Conservation (phyloP, 306 rosid species). For the Corylus heterophylla region DNA sequence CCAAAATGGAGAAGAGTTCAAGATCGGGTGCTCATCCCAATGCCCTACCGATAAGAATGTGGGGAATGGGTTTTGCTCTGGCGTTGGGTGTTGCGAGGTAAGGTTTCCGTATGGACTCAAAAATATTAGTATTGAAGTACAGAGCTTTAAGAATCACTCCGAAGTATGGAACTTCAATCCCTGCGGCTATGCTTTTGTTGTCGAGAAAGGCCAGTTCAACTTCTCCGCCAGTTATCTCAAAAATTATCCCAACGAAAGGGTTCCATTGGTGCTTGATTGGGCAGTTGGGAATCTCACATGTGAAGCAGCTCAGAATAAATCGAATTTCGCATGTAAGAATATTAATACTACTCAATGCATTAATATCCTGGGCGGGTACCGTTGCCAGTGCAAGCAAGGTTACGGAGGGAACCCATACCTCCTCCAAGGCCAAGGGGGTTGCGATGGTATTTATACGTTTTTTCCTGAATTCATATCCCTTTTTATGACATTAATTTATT, state of each 20-base stretch:
- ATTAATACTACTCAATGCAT: background rate
- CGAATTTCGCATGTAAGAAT: no score
- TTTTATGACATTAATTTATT: no score
- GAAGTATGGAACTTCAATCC: conserved; percentile 7
- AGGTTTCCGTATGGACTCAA: conserved; percentile 5
- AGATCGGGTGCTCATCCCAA: no score
- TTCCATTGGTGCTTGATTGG: conserved; percentile 38
- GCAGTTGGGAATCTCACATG: conserved; percentile 25
- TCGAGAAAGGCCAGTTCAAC: conserved; percentile 21
- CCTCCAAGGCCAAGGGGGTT: conserved; percentile 9
- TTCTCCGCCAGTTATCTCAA: conserved; percentile 5
- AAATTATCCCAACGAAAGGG: background rate
- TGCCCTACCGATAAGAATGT: background rate
- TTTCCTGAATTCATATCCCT: no score
- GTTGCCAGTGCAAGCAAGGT: conserved; percentile 33
- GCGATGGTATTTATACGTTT: background rate
- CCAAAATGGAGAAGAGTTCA: no score
- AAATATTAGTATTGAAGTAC: fast-evolving
- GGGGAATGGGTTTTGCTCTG: conserved; percentile 11
- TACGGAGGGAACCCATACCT: conserved; percentile 40
- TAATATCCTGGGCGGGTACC: conserved; percentile 4
- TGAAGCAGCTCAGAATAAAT: background rate
- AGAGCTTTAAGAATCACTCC: background rate
- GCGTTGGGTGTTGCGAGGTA: conserved; percentile 32
- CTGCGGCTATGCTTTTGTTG: conserved; percentile 41